A percentile compares a stretch with the other conserved stretches of the same genome.
Conservation (phyloP, 2,329 filamentous ascomycete genomes). For the Colletotrichum sp. region DNA sequence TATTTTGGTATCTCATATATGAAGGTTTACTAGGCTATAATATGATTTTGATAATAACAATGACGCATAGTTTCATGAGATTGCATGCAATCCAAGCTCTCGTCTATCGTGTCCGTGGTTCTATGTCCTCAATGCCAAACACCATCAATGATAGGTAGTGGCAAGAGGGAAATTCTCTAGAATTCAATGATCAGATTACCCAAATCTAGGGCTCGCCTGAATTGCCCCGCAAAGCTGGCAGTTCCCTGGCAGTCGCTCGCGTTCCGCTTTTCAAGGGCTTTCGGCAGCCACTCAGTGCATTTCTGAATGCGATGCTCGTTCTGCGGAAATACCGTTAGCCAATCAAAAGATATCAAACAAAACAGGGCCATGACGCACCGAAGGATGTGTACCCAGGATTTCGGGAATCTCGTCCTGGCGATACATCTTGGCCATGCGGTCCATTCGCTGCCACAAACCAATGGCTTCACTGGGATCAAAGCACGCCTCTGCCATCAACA, state of each 20-base stretch:
- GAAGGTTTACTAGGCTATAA: background rate
- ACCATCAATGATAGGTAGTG: background rate
- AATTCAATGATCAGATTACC: conserved; percentile 32
- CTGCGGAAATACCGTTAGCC: conserved; percentile 30
- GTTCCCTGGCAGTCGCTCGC: conserved; percentile 60
- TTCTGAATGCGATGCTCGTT: conserved; percentile 68
- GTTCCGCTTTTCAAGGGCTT: conserved; percentile 58
- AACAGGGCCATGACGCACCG: conserved; percentile 41
- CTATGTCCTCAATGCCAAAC: background rate
- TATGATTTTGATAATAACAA: background rate
- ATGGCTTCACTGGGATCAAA: conserved; percentile 73
- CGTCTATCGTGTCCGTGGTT: background rate
- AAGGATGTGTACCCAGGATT: conserved; percentile 79
- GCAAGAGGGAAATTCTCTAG: conserved; percentile 19
- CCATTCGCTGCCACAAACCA: conserved; percentile 71
- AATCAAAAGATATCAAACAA: background rate
- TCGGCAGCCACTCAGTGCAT: conserved; percentile 66
- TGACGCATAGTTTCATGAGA: background rate
- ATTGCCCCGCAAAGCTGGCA: conserved; percentile 55
- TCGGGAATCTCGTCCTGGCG: conserved; percentile 62
- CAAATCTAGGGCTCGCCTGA: conserved; percentile 50
- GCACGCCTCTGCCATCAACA: conserved; percentile 84
- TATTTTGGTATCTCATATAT: background rate
- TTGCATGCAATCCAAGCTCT: background rate
- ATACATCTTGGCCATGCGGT: conserved; percentile 42